Percentiles rank a stretch among this genome's conserved stretches.
These are phyloP conservation scores for Hyaloscypha bicolor DNA, from an alignment of 495 filamentous ascomycete species.

Conservation along the genomic window DNA sequence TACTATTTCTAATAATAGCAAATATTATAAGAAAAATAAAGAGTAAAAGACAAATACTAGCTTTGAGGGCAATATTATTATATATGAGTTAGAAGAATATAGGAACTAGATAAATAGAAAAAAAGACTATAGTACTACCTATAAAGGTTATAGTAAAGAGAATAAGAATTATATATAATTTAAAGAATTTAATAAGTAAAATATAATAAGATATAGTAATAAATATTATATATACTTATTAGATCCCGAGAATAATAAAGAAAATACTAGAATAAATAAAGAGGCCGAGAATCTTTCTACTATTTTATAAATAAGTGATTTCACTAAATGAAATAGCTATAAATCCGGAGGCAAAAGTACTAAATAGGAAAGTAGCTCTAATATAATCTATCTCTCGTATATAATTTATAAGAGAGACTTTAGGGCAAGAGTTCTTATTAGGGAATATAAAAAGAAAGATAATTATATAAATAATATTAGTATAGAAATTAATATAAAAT, in stretches of 20 bases:
- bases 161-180: slow-evolving; percentile 42
- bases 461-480: slow-evolving; percentile 54
- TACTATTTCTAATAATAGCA: no score
- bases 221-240: slow-evolving; percentile 53
- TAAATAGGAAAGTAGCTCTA: slow-evolving; percentile 45
- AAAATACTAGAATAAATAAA: slow-evolving; percentile 54
- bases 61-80: slow-evolving; percentile 46
- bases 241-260: slow-evolving; percentile 46
- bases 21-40: slow-evolving; percentile 42
- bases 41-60: slow-evolving; percentile 59
- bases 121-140: slow-evolving; percentile 39
- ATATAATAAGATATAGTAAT: slow-evolving; percentile 50
- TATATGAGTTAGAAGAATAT: slow-evolving; percentile 61
- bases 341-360: slow-evolving; percentile 41
- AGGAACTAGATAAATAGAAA: no score
- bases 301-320: slow-evolving; percentile 51
- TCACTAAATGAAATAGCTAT: slow-evolving; percentile 60
- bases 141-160: slow-evolving; percentile 43
- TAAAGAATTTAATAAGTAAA: no score
- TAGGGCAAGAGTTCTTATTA: slow-evolving; percentile 43
- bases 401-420: slow-evolving; percentile 36
- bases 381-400: slow-evolving; percentile 46
- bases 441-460: slow-evolving; percentile 59
- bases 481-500: slow-evolving; percentile 66
- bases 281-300: slow-evolving; percentile 51